Conservation (phyloP, 495 filamentous ascomycete species). For the Tuber brumale region DNA sequence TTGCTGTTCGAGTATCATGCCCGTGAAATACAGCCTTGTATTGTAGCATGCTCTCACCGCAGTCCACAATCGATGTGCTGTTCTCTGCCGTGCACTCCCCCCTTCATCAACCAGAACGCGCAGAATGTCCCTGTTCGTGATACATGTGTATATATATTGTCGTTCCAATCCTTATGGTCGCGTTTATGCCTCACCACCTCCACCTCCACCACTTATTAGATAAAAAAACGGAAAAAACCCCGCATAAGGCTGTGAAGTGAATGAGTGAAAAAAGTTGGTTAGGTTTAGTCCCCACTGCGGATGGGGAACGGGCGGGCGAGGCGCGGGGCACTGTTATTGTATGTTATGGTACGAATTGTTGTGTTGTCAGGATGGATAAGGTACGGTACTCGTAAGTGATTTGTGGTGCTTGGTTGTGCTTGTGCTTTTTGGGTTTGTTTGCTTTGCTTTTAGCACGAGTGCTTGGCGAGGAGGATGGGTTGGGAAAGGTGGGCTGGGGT, state of each 20-base stretch:
- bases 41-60: neutral
- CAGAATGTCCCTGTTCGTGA: neutral
- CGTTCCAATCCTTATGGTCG: neutral
- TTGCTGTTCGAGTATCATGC: neutral
- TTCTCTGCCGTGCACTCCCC: neutral
- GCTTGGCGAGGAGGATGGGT: neutral
- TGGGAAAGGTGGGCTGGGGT: no score
- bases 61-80: neutral
- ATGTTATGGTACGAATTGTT: neutral
- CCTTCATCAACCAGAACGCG: neutral
- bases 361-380: slow-evolving; percentile 3
- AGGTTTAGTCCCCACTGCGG: neutral
- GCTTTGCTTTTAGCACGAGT: neutral
- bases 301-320: neutral
- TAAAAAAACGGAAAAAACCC: neutral
- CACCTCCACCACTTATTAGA: neutral
- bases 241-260: neutral
- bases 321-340: neutral
- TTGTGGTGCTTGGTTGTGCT: neutral
- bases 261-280: neutral
- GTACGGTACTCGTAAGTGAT: neutral
- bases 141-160: neutral
- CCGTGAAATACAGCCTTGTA: neutral
- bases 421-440: slow-evolving; percentile 1
- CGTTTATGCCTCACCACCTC: neutral